Percentiles rank a stretch among this genome's conserved stretches.
Conservation (phyloP, 768 basidiomycete genomes). For the Psilocybe tampanensis region DNA sequence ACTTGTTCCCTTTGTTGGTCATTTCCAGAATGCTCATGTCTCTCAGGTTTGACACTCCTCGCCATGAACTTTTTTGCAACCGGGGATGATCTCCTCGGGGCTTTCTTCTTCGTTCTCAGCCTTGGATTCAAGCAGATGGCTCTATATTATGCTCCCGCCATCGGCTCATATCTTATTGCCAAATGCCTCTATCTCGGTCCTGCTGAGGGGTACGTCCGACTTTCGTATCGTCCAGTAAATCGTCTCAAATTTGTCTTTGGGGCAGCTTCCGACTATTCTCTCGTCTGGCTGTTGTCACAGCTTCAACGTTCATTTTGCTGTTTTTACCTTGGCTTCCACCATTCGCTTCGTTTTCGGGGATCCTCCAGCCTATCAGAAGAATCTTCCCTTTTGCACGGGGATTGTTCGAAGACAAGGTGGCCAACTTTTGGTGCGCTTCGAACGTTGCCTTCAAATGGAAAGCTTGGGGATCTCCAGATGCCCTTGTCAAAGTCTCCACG, state of each 20-base stretch:
- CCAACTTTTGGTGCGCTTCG: conserved; percentile 96
- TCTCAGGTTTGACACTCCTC: conserved; percentile 65
- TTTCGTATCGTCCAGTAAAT: not conserved
- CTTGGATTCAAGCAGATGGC: conserved; percentile 97
- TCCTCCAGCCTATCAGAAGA: conserved; percentile 70
- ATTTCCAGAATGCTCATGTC: not conserved
- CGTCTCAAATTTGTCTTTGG: not conserved
- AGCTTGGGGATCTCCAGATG: conserved; percentile 42
- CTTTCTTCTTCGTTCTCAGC: conserved; percentile 80
- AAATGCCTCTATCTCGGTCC: conserved; percentile 87
- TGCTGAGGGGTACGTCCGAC: conserved; percentile 57
- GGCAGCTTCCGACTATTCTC: conserved; percentile 56
- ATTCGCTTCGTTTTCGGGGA: conserved; percentile 48
- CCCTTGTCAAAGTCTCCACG: conserved; percentile 69
- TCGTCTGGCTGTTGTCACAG: conserved; percentile 65
- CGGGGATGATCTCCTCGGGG: conserved; percentile 74
- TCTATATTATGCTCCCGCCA: conserved; percentile 88
- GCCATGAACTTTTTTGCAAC: conserved; percentile 70
- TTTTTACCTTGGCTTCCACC: conserved; percentile 83
- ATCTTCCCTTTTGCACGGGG: conserved; percentile 94
- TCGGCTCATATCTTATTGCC: conserved; percentile 88
- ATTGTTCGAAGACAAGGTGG: conserved; percentile 94
- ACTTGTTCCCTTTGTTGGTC: conserved; percentile 22
- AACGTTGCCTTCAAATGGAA: conserved; percentile 91
- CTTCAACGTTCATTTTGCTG: conserved; percentile 63